Evolutionary conservation across 768 basidiomycete species (phyloP).

Genomic region (Dentipellis fragilis): DNA sequence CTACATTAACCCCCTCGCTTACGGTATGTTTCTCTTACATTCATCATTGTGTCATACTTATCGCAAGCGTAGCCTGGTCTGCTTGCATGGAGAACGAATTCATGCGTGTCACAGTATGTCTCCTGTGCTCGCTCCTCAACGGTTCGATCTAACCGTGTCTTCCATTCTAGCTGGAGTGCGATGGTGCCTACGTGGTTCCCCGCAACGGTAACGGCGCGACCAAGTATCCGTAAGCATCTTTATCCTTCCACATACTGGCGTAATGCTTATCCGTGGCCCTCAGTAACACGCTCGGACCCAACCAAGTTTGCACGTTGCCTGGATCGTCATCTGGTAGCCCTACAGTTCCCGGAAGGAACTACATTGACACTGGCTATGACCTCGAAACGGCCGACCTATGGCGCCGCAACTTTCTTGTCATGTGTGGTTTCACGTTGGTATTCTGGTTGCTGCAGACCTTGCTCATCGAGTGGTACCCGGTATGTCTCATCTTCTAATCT

Average conservation of each 20-base stretch:
- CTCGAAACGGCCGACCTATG: constrained; percentile 47
- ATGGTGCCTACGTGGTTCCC: constrained; percentile 57
- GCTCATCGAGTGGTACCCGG: constrained; percentile 50
- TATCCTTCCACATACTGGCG: neutral
- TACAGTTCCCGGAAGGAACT: constrained; percentile 72
- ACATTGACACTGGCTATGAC: constrained; percentile 53
- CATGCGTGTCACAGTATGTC: constrained; percentile 33
- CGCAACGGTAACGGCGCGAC: constrained; percentile 44
- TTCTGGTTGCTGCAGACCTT: constrained; percentile 65
- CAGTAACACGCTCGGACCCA: constrained; percentile 61
- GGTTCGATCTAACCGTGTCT: constrained; percentile 24
- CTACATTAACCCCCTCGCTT: constrained; percentile 58
- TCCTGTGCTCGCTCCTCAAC: neutral
- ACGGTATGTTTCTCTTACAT: constrained; percentile 14
- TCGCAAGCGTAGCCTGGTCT: constrained; percentile 39
- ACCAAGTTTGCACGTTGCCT: constrained; percentile 71
- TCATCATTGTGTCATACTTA: neutral
- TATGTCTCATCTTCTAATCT: constrained; percentile 27
- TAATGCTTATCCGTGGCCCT: neutral
- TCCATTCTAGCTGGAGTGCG: constrained; percentile 42
- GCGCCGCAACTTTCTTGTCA: constrained; percentile 62
- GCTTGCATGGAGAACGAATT: constrained; percentile 85
- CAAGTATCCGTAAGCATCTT: constrained; percentile 49
- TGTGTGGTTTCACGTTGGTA: constrained; percentile 57
- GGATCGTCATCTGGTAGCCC: constrained; percentile 50